A percentile compares a stretch with the other conserved stretches of the same genome.
Conservation (phyloP, 2,329 filamentous ascomycete species). For the Lasiodiplodia sp. region DNA sequence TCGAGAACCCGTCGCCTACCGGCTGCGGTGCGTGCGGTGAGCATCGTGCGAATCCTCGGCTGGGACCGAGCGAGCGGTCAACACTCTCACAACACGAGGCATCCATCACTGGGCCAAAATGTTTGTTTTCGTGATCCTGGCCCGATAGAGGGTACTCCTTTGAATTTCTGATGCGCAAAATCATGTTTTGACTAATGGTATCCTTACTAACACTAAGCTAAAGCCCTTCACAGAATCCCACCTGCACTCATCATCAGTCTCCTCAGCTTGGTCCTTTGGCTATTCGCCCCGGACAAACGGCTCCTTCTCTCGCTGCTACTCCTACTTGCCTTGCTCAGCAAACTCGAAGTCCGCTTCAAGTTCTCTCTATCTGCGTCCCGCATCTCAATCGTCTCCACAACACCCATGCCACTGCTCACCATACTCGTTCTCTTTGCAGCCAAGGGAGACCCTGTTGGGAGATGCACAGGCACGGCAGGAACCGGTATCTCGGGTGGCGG, state of each 20-base stretch:
- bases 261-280: slow-evolving; percentile 34
- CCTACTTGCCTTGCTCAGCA: slow-evolving; percentile 11
- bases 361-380: neutral
- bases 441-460: slow-evolving; percentile 6
- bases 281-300: slow-evolving; percentile 20
- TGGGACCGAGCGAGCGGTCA: neutral
- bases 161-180: slow-evolving; percentile 7
- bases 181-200: slow-evolving; percentile 13
- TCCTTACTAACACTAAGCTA: neutral
- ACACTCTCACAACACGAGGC: neutral
- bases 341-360: slow-evolving; percentile 19
- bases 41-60: slow-evolving; percentile 1
- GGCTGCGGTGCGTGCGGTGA: neutral
- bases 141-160: neutral
- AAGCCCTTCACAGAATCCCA: slow-evolving; percentile 13
- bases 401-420: slow-evolving; percentile 22
- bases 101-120: neutral
- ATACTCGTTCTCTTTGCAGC: slow-evolving; percentile 9
- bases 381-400: slow-evolving; percentile 17
- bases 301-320: slow-evolving; percentile 14
- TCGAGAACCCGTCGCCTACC: neutral
- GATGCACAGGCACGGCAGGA: slow-evolving; percentile 13
- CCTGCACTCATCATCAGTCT: slow-evolving; percentile 36
- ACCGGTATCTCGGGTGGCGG: slow-evolving; percentile 20
- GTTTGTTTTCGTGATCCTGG: neutral